Conservation (phyloP, 2,329 filamentous ascomycete species). For the Ceratocystis variospora region DNA sequence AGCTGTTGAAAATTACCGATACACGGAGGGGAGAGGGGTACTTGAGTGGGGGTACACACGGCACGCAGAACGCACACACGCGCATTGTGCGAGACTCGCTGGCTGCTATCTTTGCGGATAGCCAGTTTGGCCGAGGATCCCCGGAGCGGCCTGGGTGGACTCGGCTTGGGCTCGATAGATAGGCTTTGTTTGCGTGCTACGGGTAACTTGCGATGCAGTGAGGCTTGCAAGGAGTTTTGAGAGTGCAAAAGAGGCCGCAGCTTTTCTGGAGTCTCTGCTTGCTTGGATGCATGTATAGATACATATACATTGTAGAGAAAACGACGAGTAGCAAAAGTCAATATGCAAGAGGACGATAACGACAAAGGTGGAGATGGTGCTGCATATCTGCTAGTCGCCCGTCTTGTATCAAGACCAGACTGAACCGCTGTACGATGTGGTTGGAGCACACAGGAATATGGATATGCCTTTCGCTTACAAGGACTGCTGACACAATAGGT, state of each 20-base stretch:
- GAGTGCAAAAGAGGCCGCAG: background rate
- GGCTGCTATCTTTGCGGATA: background rate
- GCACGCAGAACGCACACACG: background rate
- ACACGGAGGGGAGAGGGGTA: background rate
- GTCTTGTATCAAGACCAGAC: background rate
- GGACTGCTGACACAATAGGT: background rate
- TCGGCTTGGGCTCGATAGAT: background rate
- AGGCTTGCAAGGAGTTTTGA: background rate
- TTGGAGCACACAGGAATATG: background rate
- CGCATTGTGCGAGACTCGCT: background rate
- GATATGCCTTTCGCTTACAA: too few relatives aligned
- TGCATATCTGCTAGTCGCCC: background rate
- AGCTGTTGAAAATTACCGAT: background rate
- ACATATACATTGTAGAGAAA: background rate
- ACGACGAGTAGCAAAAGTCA: background rate
- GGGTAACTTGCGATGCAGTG: background rate
- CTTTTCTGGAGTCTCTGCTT: background rate
- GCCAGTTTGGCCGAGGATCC: background rate
- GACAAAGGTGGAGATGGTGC: background rate
- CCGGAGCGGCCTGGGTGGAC: background rate
- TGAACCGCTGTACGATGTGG: background rate
- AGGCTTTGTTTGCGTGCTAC: background rate
- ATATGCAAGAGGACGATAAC: background rate
- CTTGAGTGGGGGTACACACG: background rate
- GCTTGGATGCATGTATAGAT: background rate